Evolutionary conservation across 768 basidiomycete genomes (phyloP), one percentile per base, ranked within the genome.

Genomic region (Candolleomyces eurysporus): DNA sequence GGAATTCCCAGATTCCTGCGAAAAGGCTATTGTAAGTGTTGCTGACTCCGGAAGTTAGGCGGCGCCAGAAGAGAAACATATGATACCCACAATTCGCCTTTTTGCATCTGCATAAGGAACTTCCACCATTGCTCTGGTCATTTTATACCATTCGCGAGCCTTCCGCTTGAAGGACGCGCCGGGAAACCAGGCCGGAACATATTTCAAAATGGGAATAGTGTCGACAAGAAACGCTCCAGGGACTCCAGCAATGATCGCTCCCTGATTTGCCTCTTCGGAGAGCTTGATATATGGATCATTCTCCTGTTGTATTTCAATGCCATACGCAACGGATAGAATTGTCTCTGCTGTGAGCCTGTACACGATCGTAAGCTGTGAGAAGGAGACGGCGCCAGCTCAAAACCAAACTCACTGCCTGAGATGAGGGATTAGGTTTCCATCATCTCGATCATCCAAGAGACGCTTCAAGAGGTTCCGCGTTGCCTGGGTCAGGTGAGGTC

Each of bases 71-170:
- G 26, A 26, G 26, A 26, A 26, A 26, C 4, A 26, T 2, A 26
- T 26, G 26, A 63, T 75, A 51, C 53, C 19, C 21, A 79, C 79
- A 58, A 79, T 63, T 11, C 64, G 48, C 11, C 55, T 42, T 57
- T 75, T 75, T 1, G 73, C 71, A n/a, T 68, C 67, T 5, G 59
- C 61, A 52, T 73, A 81, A 0, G 79, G 79, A 14, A 67, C 60
- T 8, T 79, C 72, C 57, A 66, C 67, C 75, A 72, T 76, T 48
- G 67, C 64, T 14, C 70, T 62, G 21, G 74, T 65, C 13, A 71
- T 64, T 52, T 63, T 66, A 4, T 68, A 69, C 76, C 79, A 82
- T 62, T 75, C 71, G 46, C 67, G 70, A 0, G 81, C 82, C 59
- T 68, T 72, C 53, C 63, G 59, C 67, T 82, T 76, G 72, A 74